Evolutionary conservation across 495 filamentous ascomycete genomes (phyloP), one percentile per base, ranked within the genome.

Genomic region (Xylaria nigripes): DNA sequence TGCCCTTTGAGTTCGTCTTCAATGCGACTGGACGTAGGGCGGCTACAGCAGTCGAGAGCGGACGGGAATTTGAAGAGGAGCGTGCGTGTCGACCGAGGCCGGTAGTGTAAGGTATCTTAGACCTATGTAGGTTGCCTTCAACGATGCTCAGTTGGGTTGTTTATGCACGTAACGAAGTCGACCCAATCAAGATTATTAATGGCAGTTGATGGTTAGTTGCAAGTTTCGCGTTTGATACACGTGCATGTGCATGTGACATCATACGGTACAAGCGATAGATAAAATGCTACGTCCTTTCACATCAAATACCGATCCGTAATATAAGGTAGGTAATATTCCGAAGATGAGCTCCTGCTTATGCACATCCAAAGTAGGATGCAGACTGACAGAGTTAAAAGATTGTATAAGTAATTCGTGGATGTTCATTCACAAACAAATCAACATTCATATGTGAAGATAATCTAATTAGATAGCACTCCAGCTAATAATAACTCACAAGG

Each of bases 151-250:
- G 4, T 36, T 36, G 32, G 6, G 32, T 36, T 36, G 32, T 2
- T 36, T 36, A 46, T 46, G 41, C 50, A 53, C n/a, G 34, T 53
- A 53, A 51, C 40, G 49, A 51, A 51, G 49, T 12, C 15, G 32
- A 19, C 50, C 24, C 29, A 45, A 45, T 15, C 27, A 23, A n/a
- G n/a, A n/a, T n/a, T n/a, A n/a, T n/a, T n/a, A n/a, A n/a, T n/a
- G n/a, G n/a, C n/a, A n/a, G n/a, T n/a, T n/a, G n/a, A n/a, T n/a
- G n/a, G n/a, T n/a, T n/a, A n/a, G n/a, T n/a, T n/a, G n/a, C n/a
- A n/a, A n/a, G n/a, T n/a, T n/a, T 30, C 4, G 27, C 10, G 27
- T 12, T 15, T 12, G 32, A 12, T 36, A 36, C 16, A 21, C 6
- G 42, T 24, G 9, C 42, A 24, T 13, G 24, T 30, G 16, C 23